Percentiles rank a stretch among this genome's conserved stretches.
phyloP scores from a whole-genome alignment of 2,329 filamentous ascomycete genomes.

The Pseudopyrenochaeta lycopersici region DNA sequence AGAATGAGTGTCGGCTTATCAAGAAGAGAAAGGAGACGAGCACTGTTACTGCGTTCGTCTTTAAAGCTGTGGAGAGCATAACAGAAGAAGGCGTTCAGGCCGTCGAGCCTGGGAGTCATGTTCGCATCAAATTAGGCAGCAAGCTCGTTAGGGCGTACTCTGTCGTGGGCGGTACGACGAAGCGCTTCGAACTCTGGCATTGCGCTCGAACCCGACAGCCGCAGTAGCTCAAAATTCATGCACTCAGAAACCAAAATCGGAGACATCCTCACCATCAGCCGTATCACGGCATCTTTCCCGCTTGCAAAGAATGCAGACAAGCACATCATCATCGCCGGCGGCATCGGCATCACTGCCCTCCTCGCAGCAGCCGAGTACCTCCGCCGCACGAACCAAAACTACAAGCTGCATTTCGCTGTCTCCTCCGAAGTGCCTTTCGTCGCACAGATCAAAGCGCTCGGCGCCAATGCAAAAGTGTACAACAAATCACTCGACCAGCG shows the following conservation, averaged over 20 bases:
- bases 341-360: constrained; percentile 74
- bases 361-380: constrained; percentile 58
- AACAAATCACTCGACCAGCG: constrained; percentile 61
- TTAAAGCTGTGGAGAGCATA: constrained; percentile 62
- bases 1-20: constrained; percentile 54
- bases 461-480: constrained; percentile 60
- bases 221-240: constrained; percentile 69
- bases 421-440: constrained; percentile 64
- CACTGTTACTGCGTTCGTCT: constrained; percentile 61
- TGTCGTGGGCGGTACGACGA: constrained; percentile 61
- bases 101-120: constrained; percentile 62
- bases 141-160: constrained; percentile 69
- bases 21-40: constrained; percentile 62
- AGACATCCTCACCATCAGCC: constrained; percentile 61
- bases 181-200: constrained; percentile 67
- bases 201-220: constrained; percentile 62
- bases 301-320: constrained; percentile 59
- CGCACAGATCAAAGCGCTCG: constrained; percentile 56
- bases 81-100: constrained; percentile 45
- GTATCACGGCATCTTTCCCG: constrained; percentile 61
- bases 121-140: constrained; percentile 65
- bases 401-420: constrained; percentile 68
- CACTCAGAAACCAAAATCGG: constrained; percentile 61
- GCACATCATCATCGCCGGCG: constrained; percentile 71
- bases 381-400: constrained; percentile 46